Conservation (phyloP, 2,329 filamentous ascomycete species). For the Lachnellula willkommii region DNA sequence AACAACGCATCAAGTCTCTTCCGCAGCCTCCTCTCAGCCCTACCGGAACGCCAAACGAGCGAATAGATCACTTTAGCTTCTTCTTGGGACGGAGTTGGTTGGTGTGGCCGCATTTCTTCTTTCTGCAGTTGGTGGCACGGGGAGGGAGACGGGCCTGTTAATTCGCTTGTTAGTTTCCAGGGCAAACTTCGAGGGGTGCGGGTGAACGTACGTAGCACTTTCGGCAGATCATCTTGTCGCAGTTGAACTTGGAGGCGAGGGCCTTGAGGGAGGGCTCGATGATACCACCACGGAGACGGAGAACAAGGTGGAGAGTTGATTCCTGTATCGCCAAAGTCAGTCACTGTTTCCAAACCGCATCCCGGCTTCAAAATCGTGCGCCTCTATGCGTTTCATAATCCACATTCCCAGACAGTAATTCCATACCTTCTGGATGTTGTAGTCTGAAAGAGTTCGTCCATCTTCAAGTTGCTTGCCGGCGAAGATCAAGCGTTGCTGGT, state of each 20-base stretch:
- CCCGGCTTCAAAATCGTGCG: background rate
- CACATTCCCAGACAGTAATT: constrained; percentile 8
- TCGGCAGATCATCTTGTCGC: constrained; percentile 99
- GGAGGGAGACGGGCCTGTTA: constrained; percentile 75
- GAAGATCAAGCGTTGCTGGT: constrained; percentile 98
- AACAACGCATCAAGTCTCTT: constrained; percentile 19
- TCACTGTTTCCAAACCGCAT: background rate
- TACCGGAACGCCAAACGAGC: constrained; percentile 31
- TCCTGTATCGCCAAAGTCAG: constrained; percentile 52
- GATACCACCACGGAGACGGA: constrained; percentile 98
- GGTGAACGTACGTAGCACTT: constrained; percentile 89
- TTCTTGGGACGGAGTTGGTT: constrained; percentile 99
- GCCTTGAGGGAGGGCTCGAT: constrained; percentile 99
- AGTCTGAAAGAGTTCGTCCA: constrained; percentile 92
- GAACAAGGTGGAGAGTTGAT: constrained; percentile 96
- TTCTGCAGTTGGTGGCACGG: constrained; percentile 99
- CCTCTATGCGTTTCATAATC: background rate
- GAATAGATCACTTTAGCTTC: constrained; percentile 87
- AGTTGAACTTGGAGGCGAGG: constrained; percentile 99
- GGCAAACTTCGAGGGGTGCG: background rate
- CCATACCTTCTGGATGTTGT: constrained; percentile 98
- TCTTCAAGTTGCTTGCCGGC: constrained; percentile 99
- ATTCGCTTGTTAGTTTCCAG: constrained; percentile 21
- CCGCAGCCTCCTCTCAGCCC: constrained; percentile 12
- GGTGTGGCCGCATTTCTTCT: constrained; percentile 99